Evolutionary conservation across 495 filamentous ascomycete genomes (phyloP).

Genomic region (Hyaloscypha hepaticicola): DNA sequence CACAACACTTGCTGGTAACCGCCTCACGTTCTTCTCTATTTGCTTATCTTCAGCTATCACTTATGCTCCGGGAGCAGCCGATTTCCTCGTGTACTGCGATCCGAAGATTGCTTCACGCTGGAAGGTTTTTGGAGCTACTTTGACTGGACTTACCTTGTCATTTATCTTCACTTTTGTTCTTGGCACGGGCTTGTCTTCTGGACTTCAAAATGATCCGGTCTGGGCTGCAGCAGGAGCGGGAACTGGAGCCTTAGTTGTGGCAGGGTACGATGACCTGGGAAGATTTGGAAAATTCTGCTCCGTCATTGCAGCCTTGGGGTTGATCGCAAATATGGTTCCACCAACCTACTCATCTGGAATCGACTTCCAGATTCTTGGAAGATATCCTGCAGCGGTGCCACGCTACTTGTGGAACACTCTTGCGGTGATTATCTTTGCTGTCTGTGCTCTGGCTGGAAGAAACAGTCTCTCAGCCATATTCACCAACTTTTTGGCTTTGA

Average conservation of each 20-base stretch:
- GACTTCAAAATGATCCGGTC: conserved; percentile 47
- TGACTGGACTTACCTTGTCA: conserved; percentile 31
- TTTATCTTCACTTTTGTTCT: conserved; percentile 55
- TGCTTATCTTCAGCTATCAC: conserved; percentile 61
- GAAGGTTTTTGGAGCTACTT: conserved; percentile 38
- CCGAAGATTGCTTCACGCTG: conserved; percentile 38
- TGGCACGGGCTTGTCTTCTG: conserved; percentile 69
- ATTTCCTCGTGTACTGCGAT: conserved; percentile 57
- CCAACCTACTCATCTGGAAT: conserved; percentile 70
- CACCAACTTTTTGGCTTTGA: conserved; percentile 68
- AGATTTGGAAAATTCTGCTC: conserved; percentile 72
- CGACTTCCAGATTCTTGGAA: conserved; percentile 65
- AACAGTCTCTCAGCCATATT: conserved; percentile 63
- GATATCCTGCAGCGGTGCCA: conserved; percentile 55
- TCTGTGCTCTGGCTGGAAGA: conserved; percentile 64
- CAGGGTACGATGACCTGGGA: conserved; percentile 60
- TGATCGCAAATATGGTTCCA: conserved; percentile 69
- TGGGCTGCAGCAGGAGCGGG: conserved; percentile 56
- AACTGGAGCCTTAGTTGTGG: conserved; percentile 66
- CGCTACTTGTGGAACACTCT: conserved; percentile 64
- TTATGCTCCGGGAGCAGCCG: conserved; percentile 52
- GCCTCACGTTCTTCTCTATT: conserved; percentile 67
- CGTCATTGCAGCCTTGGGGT: conserved; percentile 67
- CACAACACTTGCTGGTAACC: conserved; percentile 56
- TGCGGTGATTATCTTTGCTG: conserved; percentile 57